A percentile compares a stretch with the other conserved stretches of the same genome.
Conservation (phyloP, 495 filamentous ascomycete genomes). For the Wilcoxina mikolae region DNA sequence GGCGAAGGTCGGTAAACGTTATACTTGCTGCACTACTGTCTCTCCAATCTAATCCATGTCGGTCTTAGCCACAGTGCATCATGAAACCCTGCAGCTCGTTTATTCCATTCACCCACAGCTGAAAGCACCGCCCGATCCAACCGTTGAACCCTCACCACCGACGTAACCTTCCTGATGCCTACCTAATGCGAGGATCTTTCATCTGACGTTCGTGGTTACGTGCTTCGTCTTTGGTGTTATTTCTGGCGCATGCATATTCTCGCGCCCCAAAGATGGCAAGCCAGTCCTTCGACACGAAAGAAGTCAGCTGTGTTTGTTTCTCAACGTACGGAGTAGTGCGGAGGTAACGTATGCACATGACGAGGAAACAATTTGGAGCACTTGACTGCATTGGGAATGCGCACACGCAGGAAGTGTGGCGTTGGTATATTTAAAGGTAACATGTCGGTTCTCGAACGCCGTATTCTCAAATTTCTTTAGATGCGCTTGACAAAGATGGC, state of each 20-base stretch:
- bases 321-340: neutral
- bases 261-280: neutral
- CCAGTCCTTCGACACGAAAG: neutral
- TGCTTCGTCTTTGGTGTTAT: too few species aligned
- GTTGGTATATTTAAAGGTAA: neutral
- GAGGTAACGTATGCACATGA: neutral
- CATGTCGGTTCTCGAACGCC: too few species aligned
- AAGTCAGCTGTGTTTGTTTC: neutral
- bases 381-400: neutral
- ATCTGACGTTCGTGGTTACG: neutral
- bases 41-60: neutral
- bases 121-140: neutral
- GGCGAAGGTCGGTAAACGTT: neutral
- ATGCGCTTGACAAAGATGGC: too few species aligned
- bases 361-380: neutral
- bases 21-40: neutral
- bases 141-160: neutral
- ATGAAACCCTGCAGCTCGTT: slow-evolving; percentile 2
- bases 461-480: too few species aligned
- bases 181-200: neutral
- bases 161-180: neutral
- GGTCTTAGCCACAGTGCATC: slow-evolving; percentile 2
- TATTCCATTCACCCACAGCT: neutral
- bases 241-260: too few species aligned
- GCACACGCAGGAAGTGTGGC: neutral